Percentiles rank a stretch among this genome's conserved stretches.
phyloP scores from a whole-genome alignment of 2,329 filamentous ascomycete genomes.

The Penicillium sp. region DNA sequence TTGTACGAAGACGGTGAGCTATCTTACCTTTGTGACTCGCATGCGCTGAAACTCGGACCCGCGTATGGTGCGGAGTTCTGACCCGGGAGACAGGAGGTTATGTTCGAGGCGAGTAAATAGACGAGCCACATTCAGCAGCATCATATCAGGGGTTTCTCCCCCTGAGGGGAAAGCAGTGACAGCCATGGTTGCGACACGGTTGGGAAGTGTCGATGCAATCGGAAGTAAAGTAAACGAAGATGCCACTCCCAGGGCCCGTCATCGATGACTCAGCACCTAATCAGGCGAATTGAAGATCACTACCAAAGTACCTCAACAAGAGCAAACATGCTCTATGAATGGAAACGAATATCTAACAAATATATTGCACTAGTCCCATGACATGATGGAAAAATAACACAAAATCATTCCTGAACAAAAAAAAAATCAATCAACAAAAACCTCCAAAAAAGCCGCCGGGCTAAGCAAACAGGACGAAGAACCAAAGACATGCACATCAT shows the following conservation, averaged over 20 bases:
- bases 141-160: conserved; percentile 27
- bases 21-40: conserved; percentile 39
- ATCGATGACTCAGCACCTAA: conserved; percentile 11
- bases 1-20: not conserved
- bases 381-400: not conserved
- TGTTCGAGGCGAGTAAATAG: conserved; percentile 44
- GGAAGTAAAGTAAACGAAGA: conserved; percentile 1
- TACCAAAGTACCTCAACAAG: not conserved
- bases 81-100: conserved; percentile 41
- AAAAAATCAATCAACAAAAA: not conserved
- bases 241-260: conserved; percentile 3
- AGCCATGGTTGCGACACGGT: conserved; percentile 11
- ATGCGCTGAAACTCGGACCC: conserved; percentile 44
- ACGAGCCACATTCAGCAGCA: conserved; percentile 41
- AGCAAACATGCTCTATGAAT: not conserved
- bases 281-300: not conserved
- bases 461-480: not conserved
- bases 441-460: not conserved
- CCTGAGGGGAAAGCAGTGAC: conserved; percentile 16
- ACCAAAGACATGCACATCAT: not conserved
- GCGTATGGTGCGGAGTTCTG: conserved; percentile 38
- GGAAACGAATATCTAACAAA: not conserved
- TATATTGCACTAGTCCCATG: not conserved
- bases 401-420: conserved; percentile 1
- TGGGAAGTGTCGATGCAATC: not conserved